phyloP scores from a whole-genome alignment of 257 asterid genomes.

The Datura wrightii region DNA sequence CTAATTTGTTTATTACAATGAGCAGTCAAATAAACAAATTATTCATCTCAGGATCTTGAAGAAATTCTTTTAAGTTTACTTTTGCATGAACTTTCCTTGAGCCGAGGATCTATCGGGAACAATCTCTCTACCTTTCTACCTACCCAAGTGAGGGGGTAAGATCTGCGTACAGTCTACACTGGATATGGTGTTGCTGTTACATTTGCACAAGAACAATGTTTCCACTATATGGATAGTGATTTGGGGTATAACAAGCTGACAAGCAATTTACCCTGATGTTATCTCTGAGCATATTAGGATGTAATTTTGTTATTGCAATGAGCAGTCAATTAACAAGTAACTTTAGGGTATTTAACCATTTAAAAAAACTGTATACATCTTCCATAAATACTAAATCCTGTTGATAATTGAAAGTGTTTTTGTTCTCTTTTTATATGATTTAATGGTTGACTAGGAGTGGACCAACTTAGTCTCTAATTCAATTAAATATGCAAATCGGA shows the following conservation, averaged over 20 bases:
- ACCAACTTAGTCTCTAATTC: background rate
- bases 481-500: background rate
- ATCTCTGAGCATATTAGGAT: background rate
- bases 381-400: background rate
- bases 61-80: conserved; percentile 78
- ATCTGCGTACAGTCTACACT: too few species aligned
- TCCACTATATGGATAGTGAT: background rate
- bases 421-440: background rate
- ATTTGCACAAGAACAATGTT: background rate
- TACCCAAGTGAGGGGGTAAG: too few species aligned
- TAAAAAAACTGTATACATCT: background rate
- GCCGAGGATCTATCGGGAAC: too few species aligned
- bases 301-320: background rate
- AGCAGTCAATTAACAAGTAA: background rate
- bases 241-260: background rate
- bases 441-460: background rate
- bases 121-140: too few species aligned
- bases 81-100: background rate
- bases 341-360: conserved; percentile 17
- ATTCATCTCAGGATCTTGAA: conserved; percentile 87
- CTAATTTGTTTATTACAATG: too few species aligned
- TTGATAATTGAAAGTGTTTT: background rate
- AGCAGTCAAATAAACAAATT: conserved; percentile 11
- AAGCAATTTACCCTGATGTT: background rate
- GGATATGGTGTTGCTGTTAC: too few species aligned